Conservation (phyloP, 208 protist species). For the Endotrypanum monterogeii region DNA sequence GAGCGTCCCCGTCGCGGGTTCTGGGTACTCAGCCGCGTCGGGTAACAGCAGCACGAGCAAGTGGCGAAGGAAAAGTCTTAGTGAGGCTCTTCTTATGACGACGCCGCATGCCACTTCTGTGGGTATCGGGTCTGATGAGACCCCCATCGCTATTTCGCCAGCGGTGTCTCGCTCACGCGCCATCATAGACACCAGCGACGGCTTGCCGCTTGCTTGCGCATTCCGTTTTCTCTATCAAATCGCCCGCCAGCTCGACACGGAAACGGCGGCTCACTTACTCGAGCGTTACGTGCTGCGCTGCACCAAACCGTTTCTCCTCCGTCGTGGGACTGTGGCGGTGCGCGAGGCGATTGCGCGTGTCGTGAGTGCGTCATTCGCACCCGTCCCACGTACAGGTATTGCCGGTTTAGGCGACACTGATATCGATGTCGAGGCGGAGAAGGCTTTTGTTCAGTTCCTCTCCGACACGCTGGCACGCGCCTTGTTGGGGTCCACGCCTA, state of each 20-base stretch:
- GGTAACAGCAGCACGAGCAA: not conserved
- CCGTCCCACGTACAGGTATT: not conserved
- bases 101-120: slow-evolving; percentile 7
- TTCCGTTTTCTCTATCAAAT: slow-evolving; percentile 58
- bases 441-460: slow-evolving; percentile 14
- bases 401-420: not conserved
- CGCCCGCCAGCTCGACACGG: slow-evolving; percentile 29
- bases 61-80: slow-evolving; percentile 28
- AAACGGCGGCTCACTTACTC: slow-evolving; percentile 36
- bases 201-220: slow-evolving; percentile 44
- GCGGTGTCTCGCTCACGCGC: slow-evolving; percentile 25
- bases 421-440: slow-evolving; percentile 6
- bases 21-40: not conserved
- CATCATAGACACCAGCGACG: slow-evolving; percentile 37
- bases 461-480: not conserved
- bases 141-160: not conserved
- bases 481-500: not conserved
- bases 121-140: not conserved
- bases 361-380: slow-evolving; percentile 28
- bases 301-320: slow-evolving; percentile 40
- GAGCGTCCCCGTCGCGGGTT: not conserved
- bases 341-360: slow-evolving; percentile 70
- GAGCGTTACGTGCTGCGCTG: slow-evolving; percentile 53
- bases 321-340: slow-evolving; percentile 46
- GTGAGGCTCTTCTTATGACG: slow-evolving; percentile 22